Conservation (phyloP, 202 grass and related monocot genomes). For the Zoysia matrella region DNA sequence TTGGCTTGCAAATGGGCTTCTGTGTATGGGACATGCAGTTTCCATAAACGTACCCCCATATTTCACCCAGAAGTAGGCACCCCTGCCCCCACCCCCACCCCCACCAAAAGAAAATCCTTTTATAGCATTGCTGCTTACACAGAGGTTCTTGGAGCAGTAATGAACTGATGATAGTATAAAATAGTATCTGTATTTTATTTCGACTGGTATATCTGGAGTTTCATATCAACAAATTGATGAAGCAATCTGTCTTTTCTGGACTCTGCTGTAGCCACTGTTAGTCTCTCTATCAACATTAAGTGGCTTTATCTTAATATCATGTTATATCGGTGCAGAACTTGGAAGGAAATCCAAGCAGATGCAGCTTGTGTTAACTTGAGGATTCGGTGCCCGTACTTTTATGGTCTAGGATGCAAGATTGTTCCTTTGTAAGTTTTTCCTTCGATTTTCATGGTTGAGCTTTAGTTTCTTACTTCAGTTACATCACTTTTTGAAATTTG, state of each 20-base stretch:
- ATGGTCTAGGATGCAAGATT: conserved; percentile 90
- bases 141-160: neutral
- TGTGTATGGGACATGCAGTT: conserved; percentile 69
- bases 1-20: conserved; percentile 76
- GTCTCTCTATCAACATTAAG: neutral
- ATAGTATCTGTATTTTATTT: no score
- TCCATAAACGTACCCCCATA: conserved; percentile 68
- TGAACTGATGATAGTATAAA: no score
- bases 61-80: conserved; percentile 78
- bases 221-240: neutral
- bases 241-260: neutral
- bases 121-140: neutral
- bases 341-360: conserved; percentile 93
- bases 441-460: neutral
- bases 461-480: no score
- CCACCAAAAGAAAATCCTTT: neutral
- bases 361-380: conserved; percentile 92
- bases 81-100: neutral
- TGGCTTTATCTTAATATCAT: neutral
- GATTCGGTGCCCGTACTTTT: conserved; percentile 74
- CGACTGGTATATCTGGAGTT: conserved; percentile 18
- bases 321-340: conserved; percentile 57
- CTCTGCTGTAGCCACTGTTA: neutral
- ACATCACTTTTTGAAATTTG: no score
- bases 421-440: conserved; percentile 73